A percentile compares a stretch with the other conserved stretches of the same genome.
phyloP scores from a whole-genome alignment of 192 early-diverging fungal genomes.

The Diversispora epigaea region DNA sequence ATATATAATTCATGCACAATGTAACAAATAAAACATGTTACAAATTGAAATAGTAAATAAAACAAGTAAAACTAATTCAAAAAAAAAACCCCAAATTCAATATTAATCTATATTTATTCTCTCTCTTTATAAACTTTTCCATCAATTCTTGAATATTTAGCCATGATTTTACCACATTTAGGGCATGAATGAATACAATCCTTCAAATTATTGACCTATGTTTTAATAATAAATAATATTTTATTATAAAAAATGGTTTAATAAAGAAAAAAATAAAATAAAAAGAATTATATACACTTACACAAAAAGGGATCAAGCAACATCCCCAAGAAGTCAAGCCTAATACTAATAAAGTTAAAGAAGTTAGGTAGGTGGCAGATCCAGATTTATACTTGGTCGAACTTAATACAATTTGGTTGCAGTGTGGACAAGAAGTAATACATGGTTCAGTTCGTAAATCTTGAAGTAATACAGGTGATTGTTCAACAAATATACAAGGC shows the following conservation, averaged over 20 bases:
- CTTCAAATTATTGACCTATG: constrained; percentile 18
- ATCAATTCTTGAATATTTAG: constrained; percentile 26
- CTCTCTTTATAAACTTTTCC: neutral
- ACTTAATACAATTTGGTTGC: constrained; percentile 4
- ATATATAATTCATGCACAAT: too few species aligned
- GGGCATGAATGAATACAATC: constrained; percentile 20
- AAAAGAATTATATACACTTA: constrained; percentile 11
- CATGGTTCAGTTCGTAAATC: neutral
- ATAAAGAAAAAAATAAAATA: neutral
- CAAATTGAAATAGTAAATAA: too few species aligned
- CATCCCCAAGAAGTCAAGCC: constrained; percentile 6
- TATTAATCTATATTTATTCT: neutral
- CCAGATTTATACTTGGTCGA: neutral
- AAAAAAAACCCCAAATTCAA: too few species aligned
- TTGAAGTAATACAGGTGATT: neutral
- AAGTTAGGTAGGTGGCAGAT: neutral
- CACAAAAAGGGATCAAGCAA: constrained; percentile 29
- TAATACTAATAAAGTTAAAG: neutral
- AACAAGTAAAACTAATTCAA: neutral
- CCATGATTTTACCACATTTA: constrained; percentile 23
- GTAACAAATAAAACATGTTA: too few species aligned
- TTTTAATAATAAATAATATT: neutral
- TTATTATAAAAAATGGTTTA: neutral
- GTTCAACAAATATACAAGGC: too few species aligned
- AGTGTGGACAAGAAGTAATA: constrained; percentile 16